A percentile compares a stretch with the other conserved stretches of the same genome.
phyloP scores from a whole-genome alignment of 2,329 filamentous ascomycete species.

The Drechslerella stenobrocha region DNA sequence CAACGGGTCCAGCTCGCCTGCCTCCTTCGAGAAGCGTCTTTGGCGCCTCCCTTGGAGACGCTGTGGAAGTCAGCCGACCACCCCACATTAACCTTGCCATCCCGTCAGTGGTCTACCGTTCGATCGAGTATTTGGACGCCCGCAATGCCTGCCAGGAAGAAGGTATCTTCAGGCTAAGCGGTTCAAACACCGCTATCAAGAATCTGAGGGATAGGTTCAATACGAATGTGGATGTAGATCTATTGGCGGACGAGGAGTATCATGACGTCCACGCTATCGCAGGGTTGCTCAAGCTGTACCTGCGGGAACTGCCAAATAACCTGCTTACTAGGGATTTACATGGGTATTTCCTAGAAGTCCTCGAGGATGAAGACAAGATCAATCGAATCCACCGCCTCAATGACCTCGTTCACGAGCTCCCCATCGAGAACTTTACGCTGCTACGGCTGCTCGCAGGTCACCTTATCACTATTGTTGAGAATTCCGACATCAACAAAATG shows the following conservation, averaged over 20 bases:
- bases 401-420: constrained; percentile 76
- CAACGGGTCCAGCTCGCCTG: constrained; percentile 46
- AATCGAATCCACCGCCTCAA: constrained; percentile 79
- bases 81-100: constrained; percentile 72
- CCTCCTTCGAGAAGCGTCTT: constrained; percentile 63
- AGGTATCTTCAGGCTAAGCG: constrained; percentile 93
- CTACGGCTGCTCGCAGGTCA: constrained; percentile 84
- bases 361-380: constrained; percentile 73
- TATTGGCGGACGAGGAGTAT: constrained; percentile 78
- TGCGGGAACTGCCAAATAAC: constrained; percentile 86
- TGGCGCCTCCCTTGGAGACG: constrained; percentile 80
- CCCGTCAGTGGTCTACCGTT: constrained; percentile 91
- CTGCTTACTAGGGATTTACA: constrained; percentile 90
- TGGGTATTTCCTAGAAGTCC: constrained; percentile 80
- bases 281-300: constrained; percentile 87
- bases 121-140: constrained; percentile 84
- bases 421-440: constrained; percentile 76
- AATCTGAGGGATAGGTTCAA: constrained; percentile 91
- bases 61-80: constrained; percentile 78
- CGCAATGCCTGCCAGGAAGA: constrained; percentile 84
- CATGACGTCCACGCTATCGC: constrained; percentile 96
- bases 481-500: constrained; percentile 93
- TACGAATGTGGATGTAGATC: constrained; percentile 82
- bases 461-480: constrained; percentile 87
- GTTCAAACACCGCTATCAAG: constrained; percentile 95